Conservation (phyloP, 1,284 basidiomycete species). For the Trametes hirsuta region DNA sequence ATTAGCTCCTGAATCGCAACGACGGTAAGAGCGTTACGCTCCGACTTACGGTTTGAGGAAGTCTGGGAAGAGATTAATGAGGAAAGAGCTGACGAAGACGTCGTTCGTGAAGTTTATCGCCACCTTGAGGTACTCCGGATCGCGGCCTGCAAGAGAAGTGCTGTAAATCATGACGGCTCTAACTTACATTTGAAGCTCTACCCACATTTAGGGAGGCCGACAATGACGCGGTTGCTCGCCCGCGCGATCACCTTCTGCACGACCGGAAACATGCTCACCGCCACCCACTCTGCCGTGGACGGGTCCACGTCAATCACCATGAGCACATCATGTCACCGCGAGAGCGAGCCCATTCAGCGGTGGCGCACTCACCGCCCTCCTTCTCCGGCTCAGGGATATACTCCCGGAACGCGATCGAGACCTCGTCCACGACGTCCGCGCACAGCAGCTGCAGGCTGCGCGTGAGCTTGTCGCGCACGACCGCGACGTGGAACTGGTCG, state of each 20-base stretch:
- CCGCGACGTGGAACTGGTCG: conserved; percentile 35
- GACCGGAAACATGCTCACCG: conserved; percentile 14
- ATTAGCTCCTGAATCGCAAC: no score
- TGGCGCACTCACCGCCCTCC: conserved; percentile 10
- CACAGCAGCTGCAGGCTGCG: conserved; percentile 32
- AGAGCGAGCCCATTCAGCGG: background rate
- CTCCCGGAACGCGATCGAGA: conserved; percentile 29
- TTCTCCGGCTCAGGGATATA: conserved; percentile 18
- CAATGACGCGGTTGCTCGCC: conserved; percentile 24
- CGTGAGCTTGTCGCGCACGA: conserved; percentile 33
- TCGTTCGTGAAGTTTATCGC: conserved; percentile 26
- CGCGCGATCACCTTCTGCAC: conserved; percentile 22
- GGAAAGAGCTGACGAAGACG: conserved; percentile 20
- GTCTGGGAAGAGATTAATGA: conserved; percentile 27
- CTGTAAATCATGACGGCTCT: background rate
- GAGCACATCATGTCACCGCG: no score
- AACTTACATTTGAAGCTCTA: background rate
- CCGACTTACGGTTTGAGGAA: conserved; percentile 18
- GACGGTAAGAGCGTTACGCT: background rate
- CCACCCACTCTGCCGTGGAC: conserved; percentile 12
- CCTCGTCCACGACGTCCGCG: conserved; percentile 36
- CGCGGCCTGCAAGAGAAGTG: conserved; percentile 14
- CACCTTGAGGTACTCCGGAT: conserved; percentile 23
- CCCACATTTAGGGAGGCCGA: conserved; percentile 24
- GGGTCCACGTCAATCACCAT: no score